phyloP scores from a whole-genome alignment of 2,329 filamentous ascomycete genomes.

The Fusarium fracticaudum region DNA sequence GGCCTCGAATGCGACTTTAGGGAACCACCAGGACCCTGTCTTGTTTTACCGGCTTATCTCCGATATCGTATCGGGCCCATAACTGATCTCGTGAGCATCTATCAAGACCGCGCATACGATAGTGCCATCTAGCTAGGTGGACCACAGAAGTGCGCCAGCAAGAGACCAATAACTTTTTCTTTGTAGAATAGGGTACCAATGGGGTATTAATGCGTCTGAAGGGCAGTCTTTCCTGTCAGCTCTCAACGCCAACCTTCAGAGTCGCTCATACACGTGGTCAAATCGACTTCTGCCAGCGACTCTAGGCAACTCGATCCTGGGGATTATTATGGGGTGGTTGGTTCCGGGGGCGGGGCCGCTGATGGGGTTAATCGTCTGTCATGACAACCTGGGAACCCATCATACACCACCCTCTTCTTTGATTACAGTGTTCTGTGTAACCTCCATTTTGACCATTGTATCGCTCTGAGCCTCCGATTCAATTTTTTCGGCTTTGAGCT shows the following conservation, averaged over 20 bases:
- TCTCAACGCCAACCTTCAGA: constrained; percentile 5
- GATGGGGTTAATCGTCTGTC: constrained; percentile 21
- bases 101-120: constrained; percentile 24
- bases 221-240: constrained; percentile 1
- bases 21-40: constrained; percentile 12
- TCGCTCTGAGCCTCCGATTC: constrained; percentile 39
- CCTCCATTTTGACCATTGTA: constrained; percentile 39
- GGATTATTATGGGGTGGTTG: constrained; percentile 35
- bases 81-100: constrained; percentile 39
- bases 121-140: constrained; percentile 25
- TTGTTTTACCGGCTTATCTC: constrained; percentile 40
- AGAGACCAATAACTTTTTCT: constrained; percentile 8
- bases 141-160: not conserved
- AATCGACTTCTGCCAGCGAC: constrained; percentile 28
- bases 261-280: constrained; percentile 33
- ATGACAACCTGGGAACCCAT: constrained; percentile 11
- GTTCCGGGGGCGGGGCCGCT: constrained; percentile 36
- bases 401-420: constrained; percentile 45
- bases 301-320: constrained; percentile 15
- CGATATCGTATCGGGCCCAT: constrained; percentile 43
- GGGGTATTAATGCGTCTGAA: constrained; percentile 33
- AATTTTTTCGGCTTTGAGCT: constrained; percentile 47
- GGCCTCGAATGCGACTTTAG: constrained; percentile 10
- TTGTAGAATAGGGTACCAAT: constrained; percentile 20
- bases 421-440: constrained; percentile 29